Evolutionary conservation across 441 rosid species (phyloP).

Genomic region (Rhodomyrtus psidioides): DNA sequence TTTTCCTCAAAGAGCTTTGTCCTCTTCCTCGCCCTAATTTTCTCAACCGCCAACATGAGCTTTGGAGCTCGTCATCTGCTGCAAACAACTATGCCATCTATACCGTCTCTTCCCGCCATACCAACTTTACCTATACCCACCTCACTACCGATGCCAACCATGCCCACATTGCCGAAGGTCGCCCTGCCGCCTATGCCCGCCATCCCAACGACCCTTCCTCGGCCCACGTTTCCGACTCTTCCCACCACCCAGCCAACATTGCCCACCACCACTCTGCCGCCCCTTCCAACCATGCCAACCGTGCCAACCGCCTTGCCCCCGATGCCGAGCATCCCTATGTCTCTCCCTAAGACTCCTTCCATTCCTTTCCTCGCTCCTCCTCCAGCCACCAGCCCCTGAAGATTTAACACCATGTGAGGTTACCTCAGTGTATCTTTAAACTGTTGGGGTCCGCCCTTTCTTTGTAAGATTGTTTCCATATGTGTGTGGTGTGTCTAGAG

Average conservation of each 20-base stretch:
- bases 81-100: not conserved
- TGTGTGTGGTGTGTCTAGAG: not conserved
- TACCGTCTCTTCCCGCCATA: not conserved
- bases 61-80: not conserved
- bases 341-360: not conserved
- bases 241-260: not conserved
- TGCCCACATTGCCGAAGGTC: not conserved
- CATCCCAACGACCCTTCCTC: not conserved
- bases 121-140: not conserved
- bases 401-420: not conserved
- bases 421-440: not conserved
- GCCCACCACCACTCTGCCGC: not conserved
- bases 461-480: not conserved
- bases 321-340: not conserved
- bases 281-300: not conserved
- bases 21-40: fast-evolving
- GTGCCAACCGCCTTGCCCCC: not conserved
- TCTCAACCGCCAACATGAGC: fast-evolving
- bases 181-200: not conserved
- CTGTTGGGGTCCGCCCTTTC: not conserved
- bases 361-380: not conserved
- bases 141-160: not conserved
- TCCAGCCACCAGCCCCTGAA: not conserved
- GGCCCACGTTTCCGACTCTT: not conserved
- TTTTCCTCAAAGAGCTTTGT: not conserved